Evolutionary conservation across 1,139 yeast species (phyloP).

Genomic region (Cylindricascospora bacillispora): DNA sequence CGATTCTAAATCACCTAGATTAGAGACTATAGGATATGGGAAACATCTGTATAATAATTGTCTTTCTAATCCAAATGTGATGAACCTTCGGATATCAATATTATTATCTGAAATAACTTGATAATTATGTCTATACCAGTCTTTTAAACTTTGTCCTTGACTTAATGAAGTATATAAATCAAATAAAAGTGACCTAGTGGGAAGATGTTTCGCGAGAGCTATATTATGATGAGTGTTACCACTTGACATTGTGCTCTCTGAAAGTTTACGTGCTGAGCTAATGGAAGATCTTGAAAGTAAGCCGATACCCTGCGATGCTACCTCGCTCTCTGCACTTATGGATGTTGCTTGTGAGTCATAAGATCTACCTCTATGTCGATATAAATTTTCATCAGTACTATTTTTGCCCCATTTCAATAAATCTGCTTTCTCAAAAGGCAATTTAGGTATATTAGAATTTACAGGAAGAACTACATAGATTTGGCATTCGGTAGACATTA

Average conservation of each 20-base stretch:
- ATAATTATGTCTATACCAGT: conserved; percentile 66
- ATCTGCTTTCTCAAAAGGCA: conserved; percentile 19
- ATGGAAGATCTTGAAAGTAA: conserved; percentile 2
- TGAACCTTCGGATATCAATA: conserved; percentile 72
- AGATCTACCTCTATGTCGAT: conserved; percentile 1
- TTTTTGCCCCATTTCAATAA: conserved; percentile 1
- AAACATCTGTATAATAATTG: conserved; percentile 74
- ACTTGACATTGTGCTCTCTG: conserved; percentile 15
- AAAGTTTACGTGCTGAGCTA: conserved; percentile 5
- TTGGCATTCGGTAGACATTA: conserved; percentile 76
- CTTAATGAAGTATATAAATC: conserved; percentile 64
- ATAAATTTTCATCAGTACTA: conserved; percentile 2
- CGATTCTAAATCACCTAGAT: conserved; percentile 29
- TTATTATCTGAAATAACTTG: conserved; percentile 45
- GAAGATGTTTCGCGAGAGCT: conserved; percentile 29
- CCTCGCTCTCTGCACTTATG: conserved; percentile 7
- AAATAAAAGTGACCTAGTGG: conserved; percentile 57
- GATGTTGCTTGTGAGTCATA: conserved; percentile 8
- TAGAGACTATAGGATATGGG: conserved; percentile 50
- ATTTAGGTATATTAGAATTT: conserved; percentile 10
- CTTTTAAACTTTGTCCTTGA: conserved; percentile 65
- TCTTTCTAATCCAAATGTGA: conserved; percentile 75
- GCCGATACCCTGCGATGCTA: conserved; percentile 3
- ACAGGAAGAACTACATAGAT: conserved; percentile 47
- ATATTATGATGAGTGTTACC: conserved; percentile 9